Conservation (phyloP, 345 rosid species). For the Clausena lansium region DNA sequence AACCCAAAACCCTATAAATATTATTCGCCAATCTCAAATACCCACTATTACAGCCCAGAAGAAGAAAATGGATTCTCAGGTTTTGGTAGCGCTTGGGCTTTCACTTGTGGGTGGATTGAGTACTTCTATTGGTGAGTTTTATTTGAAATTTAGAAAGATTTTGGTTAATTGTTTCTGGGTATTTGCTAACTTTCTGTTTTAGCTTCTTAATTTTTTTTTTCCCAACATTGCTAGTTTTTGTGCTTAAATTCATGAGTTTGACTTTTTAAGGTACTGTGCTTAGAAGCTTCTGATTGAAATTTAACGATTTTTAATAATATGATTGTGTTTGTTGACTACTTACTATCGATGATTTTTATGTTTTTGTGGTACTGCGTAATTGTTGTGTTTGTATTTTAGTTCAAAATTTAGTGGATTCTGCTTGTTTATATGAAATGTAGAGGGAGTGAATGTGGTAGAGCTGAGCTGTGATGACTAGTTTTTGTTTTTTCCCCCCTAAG, state of each 20-base stretch:
- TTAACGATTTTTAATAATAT: not conserved
- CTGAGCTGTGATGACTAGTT: not conserved
- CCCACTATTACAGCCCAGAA: too few species aligned
- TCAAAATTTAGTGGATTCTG: not conserved
- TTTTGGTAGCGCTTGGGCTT: slow-evolving; percentile 59
- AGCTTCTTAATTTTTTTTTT: too few species aligned
- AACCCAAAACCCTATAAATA: slow-evolving; percentile 6
- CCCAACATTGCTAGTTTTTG: too few species aligned
- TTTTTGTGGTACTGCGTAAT: not conserved
- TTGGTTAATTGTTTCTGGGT: too few species aligned
- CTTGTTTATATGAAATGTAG: not conserved
- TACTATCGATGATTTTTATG: not conserved
- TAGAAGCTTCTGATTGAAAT: not conserved
- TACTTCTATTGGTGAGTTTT: not conserved
- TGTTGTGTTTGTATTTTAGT: not conserved
- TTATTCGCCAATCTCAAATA: too few species aligned
- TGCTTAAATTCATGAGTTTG: not conserved
- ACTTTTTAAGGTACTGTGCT: too few species aligned
- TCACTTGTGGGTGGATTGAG: slow-evolving; percentile 71
- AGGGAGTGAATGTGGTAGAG: not conserved
- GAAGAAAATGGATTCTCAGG: too few species aligned
- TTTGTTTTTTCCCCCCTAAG: too few species aligned
- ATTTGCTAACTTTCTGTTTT: too few species aligned
- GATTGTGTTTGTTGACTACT: not conserved
- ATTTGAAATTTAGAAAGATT: too few species aligned